These are phyloP conservation scores for Piloderma croceum DNA, from an alignment of 768 basidiomycete species.

Conservation along the genomic window DNA sequence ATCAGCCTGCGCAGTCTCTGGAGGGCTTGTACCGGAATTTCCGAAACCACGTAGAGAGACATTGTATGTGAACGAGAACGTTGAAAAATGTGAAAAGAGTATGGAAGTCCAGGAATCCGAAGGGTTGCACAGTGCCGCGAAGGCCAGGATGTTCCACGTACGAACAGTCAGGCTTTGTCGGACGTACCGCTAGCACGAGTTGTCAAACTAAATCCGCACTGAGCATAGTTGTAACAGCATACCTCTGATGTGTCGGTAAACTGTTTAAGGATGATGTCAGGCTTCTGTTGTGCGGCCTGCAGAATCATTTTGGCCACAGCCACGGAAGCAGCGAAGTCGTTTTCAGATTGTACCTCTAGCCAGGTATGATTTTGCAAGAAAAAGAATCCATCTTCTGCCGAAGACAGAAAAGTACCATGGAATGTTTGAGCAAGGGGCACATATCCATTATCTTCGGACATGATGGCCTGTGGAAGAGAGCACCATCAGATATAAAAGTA, in stretches of 20 bases:
- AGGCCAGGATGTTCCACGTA: slow-evolving; percentile 59
- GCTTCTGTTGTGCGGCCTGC: slow-evolving; percentile 42
- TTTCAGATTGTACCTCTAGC: slow-evolving; percentile 40
- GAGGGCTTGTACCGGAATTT: slow-evolving; percentile 29
- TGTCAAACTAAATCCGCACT: too few relatives aligned
- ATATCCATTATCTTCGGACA: too few relatives aligned
- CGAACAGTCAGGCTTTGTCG: slow-evolving; percentile 39
- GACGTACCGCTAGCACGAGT: slow-evolving; percentile 35
- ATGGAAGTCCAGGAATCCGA: slow-evolving; percentile 31
- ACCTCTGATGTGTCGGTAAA: too few relatives aligned
- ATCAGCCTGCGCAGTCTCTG: slow-evolving; percentile 46
- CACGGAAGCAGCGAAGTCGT: slow-evolving; percentile 48
- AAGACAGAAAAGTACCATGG: slow-evolving; percentile 28
- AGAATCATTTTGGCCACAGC: slow-evolving; percentile 50
- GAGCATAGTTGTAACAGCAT: too few relatives aligned
- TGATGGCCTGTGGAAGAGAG: slow-evolving; percentile 22
- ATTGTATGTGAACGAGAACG: slow-evolving; percentile 46
- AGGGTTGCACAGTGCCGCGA: slow-evolving; percentile 45
- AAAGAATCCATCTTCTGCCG: slow-evolving; percentile 47
- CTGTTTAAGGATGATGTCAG: too few relatives aligned
- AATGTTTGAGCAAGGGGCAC: slow-evolving; percentile 29
- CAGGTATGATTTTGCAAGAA: slow-evolving; percentile 49
- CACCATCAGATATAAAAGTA: not conserved
- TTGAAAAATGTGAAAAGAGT: slow-evolving; percentile 45
- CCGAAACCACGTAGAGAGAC: slow-evolving; percentile 37